Conservation (phyloP, 78 protist genomes). For the Dictyostelium firmibasis region DNA sequence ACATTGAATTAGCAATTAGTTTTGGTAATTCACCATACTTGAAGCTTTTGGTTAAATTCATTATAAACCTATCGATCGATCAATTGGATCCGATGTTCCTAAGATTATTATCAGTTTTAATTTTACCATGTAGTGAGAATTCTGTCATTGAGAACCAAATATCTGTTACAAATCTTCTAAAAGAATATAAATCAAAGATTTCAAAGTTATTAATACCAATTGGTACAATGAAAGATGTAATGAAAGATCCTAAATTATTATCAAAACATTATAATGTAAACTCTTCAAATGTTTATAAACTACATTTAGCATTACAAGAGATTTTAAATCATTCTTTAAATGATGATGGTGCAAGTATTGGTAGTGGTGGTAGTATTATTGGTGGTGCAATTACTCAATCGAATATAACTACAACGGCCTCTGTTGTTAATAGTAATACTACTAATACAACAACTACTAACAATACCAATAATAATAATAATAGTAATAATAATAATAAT, state of each 20-base stretch:
- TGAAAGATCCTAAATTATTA: constrained; percentile 41
- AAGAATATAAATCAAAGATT: constrained; percentile 20
- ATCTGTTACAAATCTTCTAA: constrained; percentile 31
- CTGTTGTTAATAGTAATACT: not conserved
- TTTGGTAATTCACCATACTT: constrained; percentile 67
- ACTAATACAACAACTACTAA: not conserved
- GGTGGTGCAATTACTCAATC: not conserved
- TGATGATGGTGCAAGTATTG: not conserved
- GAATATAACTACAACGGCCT: not conserved
- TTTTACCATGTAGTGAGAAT: constrained; percentile 31
- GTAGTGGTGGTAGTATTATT: not conserved
- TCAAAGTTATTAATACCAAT: constrained; percentile 11
- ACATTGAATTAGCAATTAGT: not conserved
- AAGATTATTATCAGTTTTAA: constrained; percentile 19
- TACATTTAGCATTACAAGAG: constrained; percentile 44
- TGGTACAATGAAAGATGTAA: not conserved
- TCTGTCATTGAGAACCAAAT: constrained; percentile 67
- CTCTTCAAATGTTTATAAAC: constrained; percentile 3
- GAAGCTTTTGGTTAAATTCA: constrained; percentile 27
- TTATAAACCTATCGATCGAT: constrained; percentile 5
- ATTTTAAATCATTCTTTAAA: constrained; percentile 2
- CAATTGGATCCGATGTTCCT: constrained; percentile 45
- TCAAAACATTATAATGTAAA: constrained; percentile 13
- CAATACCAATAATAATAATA: too few relatives aligned
- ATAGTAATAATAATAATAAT: not conserved